Evolutionary conservation across 2,329 filamentous ascomycete genomes (phyloP), one percentile per base, ranked within the genome.

Genomic region (Daldinia sp.): DNA sequence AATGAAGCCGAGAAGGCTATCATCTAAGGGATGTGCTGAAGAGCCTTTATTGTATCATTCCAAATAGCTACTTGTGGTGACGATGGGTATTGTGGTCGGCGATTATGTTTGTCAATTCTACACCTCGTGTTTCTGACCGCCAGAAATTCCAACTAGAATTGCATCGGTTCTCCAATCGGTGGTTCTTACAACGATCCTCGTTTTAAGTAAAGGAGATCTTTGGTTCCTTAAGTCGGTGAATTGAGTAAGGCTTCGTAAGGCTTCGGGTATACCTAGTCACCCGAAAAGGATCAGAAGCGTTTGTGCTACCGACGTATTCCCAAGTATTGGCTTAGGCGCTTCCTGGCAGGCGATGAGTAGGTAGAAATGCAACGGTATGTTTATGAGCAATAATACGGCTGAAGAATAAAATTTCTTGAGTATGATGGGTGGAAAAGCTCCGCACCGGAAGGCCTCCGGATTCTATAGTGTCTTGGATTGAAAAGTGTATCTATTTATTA

Each of bases 231-330:
- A 32, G 11, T 6, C 29, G 6, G 3, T 19, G 27, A 41, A 27
- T 34, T 50, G 41, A 58, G 49, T 35, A 62, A 41, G 51, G 25
- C 30, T 34, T 30, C 25, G 21, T n/a, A n/a, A n/a, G n/a, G n/a
- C n/a, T n/a, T n/a, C n/a, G n/a, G n/a, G n/a, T n/a, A n/a, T n/a
- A n/a, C n/a, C n/a, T n/a, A n/a, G n/a, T n/a, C n/a, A n/a, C n/a
- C 41, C 53, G 30, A 45, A 41, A 8, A 23, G 43, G 13, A 21
- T 37, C 48, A 34, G 27, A 41, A 21, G n/a, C n/a, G n/a, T n/a
- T n/a, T n/a, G n/a, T n/a, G n/a, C n/a, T n/a, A n/a, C n/a, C n/a
- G n/a, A n/a, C n/a, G n/a, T n/a, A n/a, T n/a, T n/a, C n/a, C n/a
- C n/a, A n/a, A n/a, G n/a, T n/a, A n/a, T n/a, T n/a, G n/a, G n/a